Evolutionary conservation across 306 rosid species (phyloP).

Genomic region (Quillaja saponaria): DNA sequence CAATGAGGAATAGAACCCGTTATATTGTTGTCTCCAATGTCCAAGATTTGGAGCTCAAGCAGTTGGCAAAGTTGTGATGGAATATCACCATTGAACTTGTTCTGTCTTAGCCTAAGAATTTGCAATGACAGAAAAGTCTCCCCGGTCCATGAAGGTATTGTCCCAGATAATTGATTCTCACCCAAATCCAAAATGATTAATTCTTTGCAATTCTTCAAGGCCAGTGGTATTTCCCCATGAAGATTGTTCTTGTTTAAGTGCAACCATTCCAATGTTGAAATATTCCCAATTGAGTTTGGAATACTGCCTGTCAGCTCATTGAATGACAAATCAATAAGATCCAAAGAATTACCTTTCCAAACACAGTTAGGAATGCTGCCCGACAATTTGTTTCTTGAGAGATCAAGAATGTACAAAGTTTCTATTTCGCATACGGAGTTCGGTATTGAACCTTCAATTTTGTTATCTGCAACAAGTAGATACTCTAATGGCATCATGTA

Average conservation of each 20-base stretch:
- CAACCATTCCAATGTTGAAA: constrained; percentile 8
- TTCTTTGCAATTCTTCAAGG: not conserved
- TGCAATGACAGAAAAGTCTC: not conserved
- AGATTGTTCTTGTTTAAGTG: constrained; percentile 29
- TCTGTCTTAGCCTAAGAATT: not conserved
- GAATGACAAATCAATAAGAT: constrained; percentile 17
- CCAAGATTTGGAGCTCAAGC: not conserved
- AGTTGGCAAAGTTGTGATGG: not conserved
- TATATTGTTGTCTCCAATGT: not conserved
- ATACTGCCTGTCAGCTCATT: constrained; percentile 23
- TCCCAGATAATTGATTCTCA: constrained; percentile 1
- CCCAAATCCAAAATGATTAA: not conserved
- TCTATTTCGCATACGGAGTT: constrained; percentile 23
- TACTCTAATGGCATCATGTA: constrained; percentile 11
- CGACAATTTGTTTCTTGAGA: constrained; percentile 21
- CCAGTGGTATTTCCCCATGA: constrained; percentile 2
- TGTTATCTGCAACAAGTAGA: not conserved
- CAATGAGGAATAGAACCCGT: not conserved
- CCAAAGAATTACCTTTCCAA: constrained; percentile 24
- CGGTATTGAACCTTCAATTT: constrained; percentile 22
- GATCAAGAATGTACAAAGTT: constrained; percentile 24
- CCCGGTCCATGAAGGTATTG: not conserved
- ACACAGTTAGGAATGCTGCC: constrained; percentile 29
- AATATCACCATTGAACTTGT: not conserved
- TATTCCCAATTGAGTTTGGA: constrained; percentile 27